Evolutionary conservation across 2,329 filamentous ascomycete species (phyloP).

Genomic region (Aspergillus sp.): DNA sequence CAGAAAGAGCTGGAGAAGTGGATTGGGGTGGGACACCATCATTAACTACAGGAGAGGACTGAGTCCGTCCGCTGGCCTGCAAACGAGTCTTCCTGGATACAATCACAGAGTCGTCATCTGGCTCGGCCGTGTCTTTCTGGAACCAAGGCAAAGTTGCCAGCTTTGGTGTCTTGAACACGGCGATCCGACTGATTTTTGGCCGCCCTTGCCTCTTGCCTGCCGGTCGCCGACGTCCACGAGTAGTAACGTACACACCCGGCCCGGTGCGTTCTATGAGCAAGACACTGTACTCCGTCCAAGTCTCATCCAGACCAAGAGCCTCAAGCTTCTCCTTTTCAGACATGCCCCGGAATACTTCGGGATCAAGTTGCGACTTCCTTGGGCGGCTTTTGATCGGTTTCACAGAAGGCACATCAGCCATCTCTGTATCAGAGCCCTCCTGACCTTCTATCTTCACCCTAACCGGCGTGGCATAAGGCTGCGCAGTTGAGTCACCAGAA

Average conservation of each 20-base stretch:
- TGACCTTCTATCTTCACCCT: constrained; percentile 17
- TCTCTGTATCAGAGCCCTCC: constrained; percentile 14
- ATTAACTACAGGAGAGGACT: background rate
- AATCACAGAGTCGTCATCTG: background rate
- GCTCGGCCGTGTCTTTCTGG: constrained; percentile 12
- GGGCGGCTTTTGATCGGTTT: constrained; percentile 4
- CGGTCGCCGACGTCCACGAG: constrained; percentile 40
- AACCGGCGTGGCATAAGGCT: constrained; percentile 20
- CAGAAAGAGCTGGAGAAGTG: background rate
- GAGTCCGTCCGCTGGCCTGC: background rate
- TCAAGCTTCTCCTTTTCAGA: constrained; percentile 43
- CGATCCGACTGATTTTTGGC: constrained; percentile 42
- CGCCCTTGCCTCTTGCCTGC: constrained; percentile 42
- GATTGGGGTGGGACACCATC: background rate
- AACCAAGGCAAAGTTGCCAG: constrained; percentile 42
- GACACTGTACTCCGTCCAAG: constrained; percentile 45
- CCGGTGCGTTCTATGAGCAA: constrained; percentile 39
- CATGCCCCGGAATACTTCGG: constrained; percentile 30
- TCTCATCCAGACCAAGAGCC: constrained; percentile 43
- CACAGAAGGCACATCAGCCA: constrained; percentile 11
- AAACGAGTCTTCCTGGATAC: background rate
- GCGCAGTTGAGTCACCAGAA: constrained; percentile 14
- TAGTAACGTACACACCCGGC: constrained; percentile 46
- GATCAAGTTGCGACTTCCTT: constrained; percentile 21
- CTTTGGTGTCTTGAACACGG: constrained; percentile 41